Evolutionary conservation across 2,329 filamentous ascomycete species (phyloP).

Genomic region (Intubia oerlemansii): DNA sequence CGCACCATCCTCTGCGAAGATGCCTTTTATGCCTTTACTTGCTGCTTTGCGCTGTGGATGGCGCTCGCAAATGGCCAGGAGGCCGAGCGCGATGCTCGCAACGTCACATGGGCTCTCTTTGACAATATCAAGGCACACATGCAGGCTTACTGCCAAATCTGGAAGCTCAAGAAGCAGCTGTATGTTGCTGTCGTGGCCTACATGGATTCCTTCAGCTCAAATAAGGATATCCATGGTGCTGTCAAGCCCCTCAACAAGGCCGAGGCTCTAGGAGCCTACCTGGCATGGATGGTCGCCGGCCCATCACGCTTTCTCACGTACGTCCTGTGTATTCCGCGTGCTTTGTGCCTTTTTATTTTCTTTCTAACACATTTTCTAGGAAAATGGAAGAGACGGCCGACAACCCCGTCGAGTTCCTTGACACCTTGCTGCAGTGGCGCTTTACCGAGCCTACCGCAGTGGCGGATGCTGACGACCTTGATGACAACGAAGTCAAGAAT

Average conservation of each 20-base stretch:
- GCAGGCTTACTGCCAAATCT: neutral
- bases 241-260: neutral
- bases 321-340: too few species aligned
- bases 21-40: slow-evolving; percentile 13
- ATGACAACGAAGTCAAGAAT: too few species aligned
- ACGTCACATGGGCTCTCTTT: slow-evolving; percentile 10
- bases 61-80: slow-evolving; percentile 9
- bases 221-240: neutral
- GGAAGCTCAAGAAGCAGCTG: too few species aligned
- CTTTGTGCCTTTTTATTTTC: too few species aligned
- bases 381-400: slow-evolving; percentile 5
- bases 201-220: neutral
- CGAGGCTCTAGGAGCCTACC: slow-evolving; percentile 1
- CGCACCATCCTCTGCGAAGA: slow-evolving; percentile 7
- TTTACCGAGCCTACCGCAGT: too few species aligned
- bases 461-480: too few species aligned
- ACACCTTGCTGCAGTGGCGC: too few species aligned
- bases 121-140: slow-evolving; percentile 9
- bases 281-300: slow-evolving; percentile 7
- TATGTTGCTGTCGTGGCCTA: neutral
- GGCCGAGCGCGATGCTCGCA: slow-evolving; percentile 10
- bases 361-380: too few species aligned
- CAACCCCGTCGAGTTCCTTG: slow-evolving; percentile 2
- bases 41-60: slow-evolving; percentile 12
- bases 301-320: slow-evolving; percentile 6